These are phyloP conservation scores for Gymnopilus junonius DNA, from an alignment of 768 basidiomycete species.

Conservation along the genomic window DNA sequence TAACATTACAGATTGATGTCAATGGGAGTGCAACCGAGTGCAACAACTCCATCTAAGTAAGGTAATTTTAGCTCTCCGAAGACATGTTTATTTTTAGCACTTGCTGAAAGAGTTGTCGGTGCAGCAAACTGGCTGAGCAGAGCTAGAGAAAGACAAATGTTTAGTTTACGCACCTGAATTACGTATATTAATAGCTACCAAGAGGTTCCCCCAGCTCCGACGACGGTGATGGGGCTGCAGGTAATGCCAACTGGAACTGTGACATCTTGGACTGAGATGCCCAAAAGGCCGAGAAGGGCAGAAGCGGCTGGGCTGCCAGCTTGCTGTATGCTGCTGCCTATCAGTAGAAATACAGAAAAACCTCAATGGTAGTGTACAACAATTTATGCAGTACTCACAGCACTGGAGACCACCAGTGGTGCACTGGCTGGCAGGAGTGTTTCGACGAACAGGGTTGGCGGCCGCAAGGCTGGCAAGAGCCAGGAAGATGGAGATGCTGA, in stretches of 20 bases:
- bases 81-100: neutral
- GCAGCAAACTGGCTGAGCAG: conserved; percentile 33
- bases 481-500: conserved; percentile 12
- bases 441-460: conserved; percentile 13
- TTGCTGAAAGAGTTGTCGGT: conserved; percentile 29
- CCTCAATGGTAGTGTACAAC: neutral
- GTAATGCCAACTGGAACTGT: conserved; percentile 20
- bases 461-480: conserved; percentile 18
- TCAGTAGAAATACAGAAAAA: neutral
- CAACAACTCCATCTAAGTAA: conserved; percentile 26
- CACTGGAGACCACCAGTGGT: conserved; percentile 32
- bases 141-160: conserved; percentile 1
- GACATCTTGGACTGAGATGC: conserved; percentile 16
- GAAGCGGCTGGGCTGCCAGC: neutral
- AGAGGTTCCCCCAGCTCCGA: conserved; percentile 16
- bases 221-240: conserved; percentile 26
- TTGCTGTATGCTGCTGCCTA: conserved; percentile 21
- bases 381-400: conserved; percentile 14
- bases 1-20: conserved; percentile 25
- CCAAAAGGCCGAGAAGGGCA: conserved; percentile 24
- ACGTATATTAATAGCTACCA: conserved; percentile 15
- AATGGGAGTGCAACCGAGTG: conserved; percentile 34
- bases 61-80: neutral
- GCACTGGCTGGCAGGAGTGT: conserved; percentile 16
- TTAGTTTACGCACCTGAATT: neutral